Base-by-base conservation (phyloP, 1,284 basidiomycete species). In the Naganishia cerealis region DNA sequence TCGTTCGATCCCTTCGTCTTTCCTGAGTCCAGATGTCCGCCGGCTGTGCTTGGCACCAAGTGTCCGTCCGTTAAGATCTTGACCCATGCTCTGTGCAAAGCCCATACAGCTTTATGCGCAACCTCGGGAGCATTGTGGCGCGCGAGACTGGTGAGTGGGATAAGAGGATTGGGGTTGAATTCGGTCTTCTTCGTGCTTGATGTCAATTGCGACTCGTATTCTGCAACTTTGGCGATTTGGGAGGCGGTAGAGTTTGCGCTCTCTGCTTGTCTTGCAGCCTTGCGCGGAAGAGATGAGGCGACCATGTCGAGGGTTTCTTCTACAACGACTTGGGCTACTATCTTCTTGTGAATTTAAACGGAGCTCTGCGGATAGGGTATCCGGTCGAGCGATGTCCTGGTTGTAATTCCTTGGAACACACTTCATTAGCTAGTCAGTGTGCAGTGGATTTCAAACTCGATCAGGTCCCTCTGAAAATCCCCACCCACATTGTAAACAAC, bases 71-170 rank as follows among this genome's bases (percentile, higher is more conserved):
- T 79, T 52, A 92, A 84, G 38, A 91, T 80, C 33, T 85, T 75
- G 5, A 91, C 86, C 76, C 92, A 94, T 18, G 89, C 83, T 36
- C 92, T 83, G 79, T 95, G 94, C 24, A 91, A 79, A 0, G 91
- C 87, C 81, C 93, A 95, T 12, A 92, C 83, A 0, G 86, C 87
- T 75, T 89, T 92, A 67, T 89, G 89, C 12, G 86, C 85, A 43
- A 86, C 82, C 71, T 84, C 82, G 0, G 87, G 79, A 81, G 70
- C 71, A 15, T 59, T 66, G 50, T 70, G 82, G 26, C 75, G 76
- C 18, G 42, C 83, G 42, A 90, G 80, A 16, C 86, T 81, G 65
- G 93, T 78, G 8, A 96, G 86, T 76, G 93, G 90, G 7, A 87
- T 86, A 24, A 95, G 83, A 0, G 87, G 83, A 76, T 96, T 96